These are phyloP conservation scores for Malania oleifera DNA, from an alignment of 164 flowering plant species.

Conservation along the genomic window DNA sequence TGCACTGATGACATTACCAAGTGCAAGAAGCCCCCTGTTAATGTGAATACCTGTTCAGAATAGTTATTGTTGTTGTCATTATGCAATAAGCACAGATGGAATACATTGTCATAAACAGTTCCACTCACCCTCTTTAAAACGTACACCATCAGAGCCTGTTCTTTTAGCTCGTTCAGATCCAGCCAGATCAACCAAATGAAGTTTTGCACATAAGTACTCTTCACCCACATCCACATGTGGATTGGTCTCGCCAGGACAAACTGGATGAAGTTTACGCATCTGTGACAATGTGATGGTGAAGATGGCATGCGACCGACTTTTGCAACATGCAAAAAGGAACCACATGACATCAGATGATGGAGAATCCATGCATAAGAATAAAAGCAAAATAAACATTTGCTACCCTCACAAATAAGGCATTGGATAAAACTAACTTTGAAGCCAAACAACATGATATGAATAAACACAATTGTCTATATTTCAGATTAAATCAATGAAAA, in stretches of 20 bases:
- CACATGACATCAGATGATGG: background rate
- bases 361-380: background rate
- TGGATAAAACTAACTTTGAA: no score
- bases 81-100: background rate
- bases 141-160: background rate
- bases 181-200: slow-evolving; percentile 2
- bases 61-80: background rate
- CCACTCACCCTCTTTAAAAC: slow-evolving; percentile 1
- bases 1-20: slow-evolving; percentile 6
- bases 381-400: background rate
- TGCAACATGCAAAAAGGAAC: slow-evolving; percentile 1
- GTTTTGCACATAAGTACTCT: slow-evolving; percentile 4
- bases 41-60: slow-evolving; percentile 4
- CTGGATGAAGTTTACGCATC: background rate
- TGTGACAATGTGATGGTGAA: slow-evolving; percentile 1
- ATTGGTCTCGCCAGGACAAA: background rate
- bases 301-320: slow-evolving; percentile 5
- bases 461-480: no score
- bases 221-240: slow-evolving; percentile 1
- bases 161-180: slow-evolving; percentile 6
- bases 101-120: background rate
- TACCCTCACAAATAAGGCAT: no score
- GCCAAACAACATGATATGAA: no score
- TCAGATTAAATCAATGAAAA: no score
- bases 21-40: slow-evolving; percentile 3